phyloP scores from a whole-genome alignment of 2,329 filamentous ascomycete species.

The Penicillium sp. region DNA sequence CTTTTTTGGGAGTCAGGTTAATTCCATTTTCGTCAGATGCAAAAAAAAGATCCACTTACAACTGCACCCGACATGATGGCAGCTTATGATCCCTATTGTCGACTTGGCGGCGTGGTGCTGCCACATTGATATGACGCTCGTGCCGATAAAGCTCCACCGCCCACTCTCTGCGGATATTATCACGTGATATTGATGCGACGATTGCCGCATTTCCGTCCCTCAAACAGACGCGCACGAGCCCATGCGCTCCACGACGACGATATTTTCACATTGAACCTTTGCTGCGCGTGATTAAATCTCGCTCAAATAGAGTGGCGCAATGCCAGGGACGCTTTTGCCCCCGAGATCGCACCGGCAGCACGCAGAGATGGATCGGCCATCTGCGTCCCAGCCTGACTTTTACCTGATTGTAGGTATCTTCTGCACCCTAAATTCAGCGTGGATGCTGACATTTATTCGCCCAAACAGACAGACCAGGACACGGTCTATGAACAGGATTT shows the following conservation, averaged over 20 bases:
- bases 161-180: conserved; percentile 12
- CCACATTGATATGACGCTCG: conserved; percentile 28
- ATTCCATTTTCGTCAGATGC: neutral
- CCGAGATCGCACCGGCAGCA: conserved; percentile 41
- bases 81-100: conserved; percentile 11
- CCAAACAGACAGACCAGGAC: conserved; percentile 70
- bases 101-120: conserved; percentile 13
- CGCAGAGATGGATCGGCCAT: conserved; percentile 39
- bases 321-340: conserved; percentile 47
- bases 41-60: conserved; percentile 8
- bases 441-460: conserved; percentile 30
- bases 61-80: conserved; percentile 33
- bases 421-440: conserved; percentile 10
- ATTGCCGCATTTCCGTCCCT: conserved; percentile 21
- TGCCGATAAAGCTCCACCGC: conserved; percentile 25
- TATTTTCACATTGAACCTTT: conserved; percentile 21
- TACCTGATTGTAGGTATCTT: conserved; percentile 40
- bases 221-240: conserved; percentile 23
- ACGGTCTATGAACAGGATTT: conserved; percentile 95
- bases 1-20: conserved; percentile 43
- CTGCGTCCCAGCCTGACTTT: conserved; percentile 38
- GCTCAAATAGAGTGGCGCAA: conserved; percentile 39
- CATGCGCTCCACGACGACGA: conserved; percentile 22
- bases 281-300: conserved; percentile 30
- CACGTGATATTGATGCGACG: conserved; percentile 25